A percentile compares a stretch with the other conserved stretches of the same genome.
Conservation (phyloP, 2,329 filamentous ascomycete species). For the Colletotrichum incanum region DNA sequence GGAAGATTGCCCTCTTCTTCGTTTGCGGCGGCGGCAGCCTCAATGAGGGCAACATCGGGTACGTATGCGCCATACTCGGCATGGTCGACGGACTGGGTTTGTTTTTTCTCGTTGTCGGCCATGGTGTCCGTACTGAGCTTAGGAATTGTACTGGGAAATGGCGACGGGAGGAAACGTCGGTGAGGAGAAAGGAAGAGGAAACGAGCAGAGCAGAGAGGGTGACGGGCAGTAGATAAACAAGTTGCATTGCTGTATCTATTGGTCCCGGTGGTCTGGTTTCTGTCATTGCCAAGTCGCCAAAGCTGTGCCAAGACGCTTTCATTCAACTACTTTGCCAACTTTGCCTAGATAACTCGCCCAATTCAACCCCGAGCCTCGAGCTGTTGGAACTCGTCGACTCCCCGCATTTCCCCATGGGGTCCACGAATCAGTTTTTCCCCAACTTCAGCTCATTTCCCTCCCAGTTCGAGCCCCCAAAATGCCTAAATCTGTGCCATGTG, state of each 20-base stretch:
- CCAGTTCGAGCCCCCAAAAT: background rate
- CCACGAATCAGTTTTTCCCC: constrained; percentile 9
- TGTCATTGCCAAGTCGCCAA: constrained; percentile 19
- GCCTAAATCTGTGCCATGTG: background rate
- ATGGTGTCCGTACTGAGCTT: background rate
- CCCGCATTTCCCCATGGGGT: constrained; percentile 27
- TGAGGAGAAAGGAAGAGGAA: background rate
- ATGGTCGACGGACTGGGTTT: constrained; percentile 43
- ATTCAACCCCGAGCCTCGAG: background rate
- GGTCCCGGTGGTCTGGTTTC: constrained; percentile 25
- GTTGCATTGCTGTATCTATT: background rate
- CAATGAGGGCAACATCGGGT: constrained; percentile 51
- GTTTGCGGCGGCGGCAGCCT: constrained; percentile 51
- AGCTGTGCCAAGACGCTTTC: constrained; percentile 20
- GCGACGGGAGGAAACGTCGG: background rate
- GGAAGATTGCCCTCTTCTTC: constrained; percentile 50
- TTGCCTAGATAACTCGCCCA: constrained; percentile 8
- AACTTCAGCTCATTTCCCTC: background rate
- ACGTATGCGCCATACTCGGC: constrained; percentile 47
- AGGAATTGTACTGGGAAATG: background rate
- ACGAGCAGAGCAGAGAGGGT: background rate
- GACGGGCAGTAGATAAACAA: background rate
- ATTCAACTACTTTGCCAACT: constrained; percentile 5
- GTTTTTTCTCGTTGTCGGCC: constrained; percentile 25
- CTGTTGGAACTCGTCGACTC: background rate